Evolutionary conservation across 805 yeast species (phyloP), one percentile per base, ranked within the genome.

Genomic region (Starmerella scarabaei): DNA sequence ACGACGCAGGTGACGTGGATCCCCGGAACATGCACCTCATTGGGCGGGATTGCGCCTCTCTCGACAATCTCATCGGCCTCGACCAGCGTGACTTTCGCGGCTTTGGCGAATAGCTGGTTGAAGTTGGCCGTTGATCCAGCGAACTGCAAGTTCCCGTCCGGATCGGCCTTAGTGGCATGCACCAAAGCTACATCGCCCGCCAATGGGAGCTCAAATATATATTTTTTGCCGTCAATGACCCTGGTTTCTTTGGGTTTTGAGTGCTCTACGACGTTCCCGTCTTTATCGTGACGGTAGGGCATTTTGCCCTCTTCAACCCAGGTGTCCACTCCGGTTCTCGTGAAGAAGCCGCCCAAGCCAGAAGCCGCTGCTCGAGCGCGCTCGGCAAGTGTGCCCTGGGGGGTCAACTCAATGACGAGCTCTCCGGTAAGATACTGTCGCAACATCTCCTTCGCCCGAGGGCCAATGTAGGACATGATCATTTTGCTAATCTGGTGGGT

Each of bases 351-450:
- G 1, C 73, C 73, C 15, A 66, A 57, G 8, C 73, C 72, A 2
- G 71, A 60, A 8, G 62, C 69, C 9, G 67, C 72, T 12, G 73
- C 72, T 20, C 72, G 55, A 17, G 62, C 57, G 35, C 68, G 57
- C 48, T 69, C 74, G 9, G 72, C 73, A 21, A 69, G 52, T n/a
- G 68, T 66, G 3, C 74, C 74, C 48, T 69, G 74, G 3, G 74
- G 74, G 15, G 67, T 63, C 35, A 69, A 54, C 47, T 69, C 73
- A 37, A 69, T 55, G 43, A 66, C 69, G 31, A 69, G 55, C 36
- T 61, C 47, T 11, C 73, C 74, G 18, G 59, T 54, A 35, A 67
- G 55, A 47, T 63, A 69, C 48, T 61, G 47, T 33, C 52, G 50
- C 44, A 65, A 66, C 41, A 68, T 64, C 2, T 62, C 58, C 41